Percentiles rank a stretch among this genome's conserved stretches.
Evolutionary conservation across 768 basidiomycete species (phyloP).

Genomic region (Coprinellus micaceus): DNA sequence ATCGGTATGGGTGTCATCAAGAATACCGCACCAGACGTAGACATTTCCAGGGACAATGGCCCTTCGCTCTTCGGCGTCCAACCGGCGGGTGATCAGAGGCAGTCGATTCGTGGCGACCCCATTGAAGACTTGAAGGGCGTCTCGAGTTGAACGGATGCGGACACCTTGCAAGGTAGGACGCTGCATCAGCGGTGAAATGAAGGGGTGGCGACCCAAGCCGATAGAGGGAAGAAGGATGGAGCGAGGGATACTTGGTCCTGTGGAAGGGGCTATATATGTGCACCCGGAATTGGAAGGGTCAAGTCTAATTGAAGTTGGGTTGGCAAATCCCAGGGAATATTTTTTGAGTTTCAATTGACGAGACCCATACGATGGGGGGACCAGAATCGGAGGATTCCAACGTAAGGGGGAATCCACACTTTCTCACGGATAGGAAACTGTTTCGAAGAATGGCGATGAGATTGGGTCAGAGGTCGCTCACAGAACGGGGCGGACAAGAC

Average conservation of each 20-base stretch:
- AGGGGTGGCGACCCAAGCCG: slow-evolving; percentile 11
- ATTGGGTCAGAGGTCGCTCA: slow-evolving; percentile 33
- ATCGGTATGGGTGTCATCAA: not conserved
- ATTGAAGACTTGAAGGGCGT: slow-evolving; percentile 79
- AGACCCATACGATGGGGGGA: slow-evolving; percentile 34
- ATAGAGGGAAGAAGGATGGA: slow-evolving; percentile 15
- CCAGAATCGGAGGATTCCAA: slow-evolving; percentile 36
- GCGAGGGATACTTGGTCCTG: slow-evolving; percentile 14
- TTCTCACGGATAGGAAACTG: slow-evolving; percentile 37
- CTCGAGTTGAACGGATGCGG: slow-evolving; percentile 72
- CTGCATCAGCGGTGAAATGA: slow-evolving; percentile 47
- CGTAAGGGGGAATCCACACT: slow-evolving; percentile 33
- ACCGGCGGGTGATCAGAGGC: slow-evolving; percentile 74
- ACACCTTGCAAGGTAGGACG: slow-evolving; percentile 72
- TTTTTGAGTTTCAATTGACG: slow-evolving; percentile 61
- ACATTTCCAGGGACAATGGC: slow-evolving; percentile 74
- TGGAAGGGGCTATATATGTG: slow-evolving; percentile 16
- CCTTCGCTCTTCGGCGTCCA: slow-evolving; percentile 78
- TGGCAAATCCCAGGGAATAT: slow-evolving; percentile 39
- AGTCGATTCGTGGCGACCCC: slow-evolving; percentile 66
- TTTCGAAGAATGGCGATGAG: slow-evolving; percentile 22
- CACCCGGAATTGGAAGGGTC: slow-evolving; percentile 33
- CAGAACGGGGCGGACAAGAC: slow-evolving; percentile 38
- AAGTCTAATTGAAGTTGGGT: slow-evolving; percentile 17
- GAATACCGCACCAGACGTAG: slow-evolving; percentile 57